Evolutionary conservation across 495 filamentous ascomycete species (phyloP).

Genomic region (Penicillium roqueforti): DNA sequence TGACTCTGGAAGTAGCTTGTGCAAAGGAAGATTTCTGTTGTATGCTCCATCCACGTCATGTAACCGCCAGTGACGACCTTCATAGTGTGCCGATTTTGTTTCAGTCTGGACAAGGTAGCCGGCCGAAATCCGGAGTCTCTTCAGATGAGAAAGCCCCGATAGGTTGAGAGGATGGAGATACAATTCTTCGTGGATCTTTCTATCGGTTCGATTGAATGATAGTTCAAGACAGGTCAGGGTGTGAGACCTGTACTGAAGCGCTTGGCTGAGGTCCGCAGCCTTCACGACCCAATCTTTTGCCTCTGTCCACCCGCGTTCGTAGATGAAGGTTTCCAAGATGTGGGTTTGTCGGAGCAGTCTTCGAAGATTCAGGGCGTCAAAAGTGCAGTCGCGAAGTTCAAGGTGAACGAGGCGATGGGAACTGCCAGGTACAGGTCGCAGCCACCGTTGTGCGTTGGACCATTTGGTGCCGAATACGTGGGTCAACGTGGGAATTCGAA

Average conservation of each 20-base stretch:
- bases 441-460: background rate
- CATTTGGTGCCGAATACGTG: background rate
- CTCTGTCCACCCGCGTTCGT: background rate
- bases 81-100: background rate
- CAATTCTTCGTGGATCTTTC: background rate
- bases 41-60: background rate
- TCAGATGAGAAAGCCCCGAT: background rate
- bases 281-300: background rate
- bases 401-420: background rate
- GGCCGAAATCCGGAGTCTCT: background rate
- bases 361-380: background rate
- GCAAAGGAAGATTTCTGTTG: background rate
- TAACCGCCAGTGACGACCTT: background rate
- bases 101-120: background rate
- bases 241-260: background rate
- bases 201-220: background rate
- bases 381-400: background rate
- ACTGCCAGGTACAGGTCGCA: background rate
- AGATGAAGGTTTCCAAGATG: background rate
- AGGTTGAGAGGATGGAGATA: background rate
- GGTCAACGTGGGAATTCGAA: background rate
- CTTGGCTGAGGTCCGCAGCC: background rate
- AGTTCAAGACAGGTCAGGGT: background rate
- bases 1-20: background rate
- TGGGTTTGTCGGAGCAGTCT: background rate